Percentiles rank a stretch among this genome's conserved stretches.
Evolutionary conservation across 148 eudicot genomes (phyloP).

Genomic region (Chenopodium formosanum): DNA sequence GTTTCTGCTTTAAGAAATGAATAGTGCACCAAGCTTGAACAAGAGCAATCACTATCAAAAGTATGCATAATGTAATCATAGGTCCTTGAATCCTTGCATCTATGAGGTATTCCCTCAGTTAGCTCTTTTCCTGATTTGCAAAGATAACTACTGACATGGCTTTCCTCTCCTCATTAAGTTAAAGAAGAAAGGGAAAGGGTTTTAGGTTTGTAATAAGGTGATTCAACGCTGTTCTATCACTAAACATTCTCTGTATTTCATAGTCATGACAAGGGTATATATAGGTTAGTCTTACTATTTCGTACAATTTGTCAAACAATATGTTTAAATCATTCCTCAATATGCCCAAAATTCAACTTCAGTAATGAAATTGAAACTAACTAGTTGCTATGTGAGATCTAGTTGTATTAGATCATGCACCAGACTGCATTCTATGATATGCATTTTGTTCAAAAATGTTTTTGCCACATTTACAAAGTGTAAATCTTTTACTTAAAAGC

Average conservation of each 20-base stretch:
- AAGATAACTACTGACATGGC: not conserved
- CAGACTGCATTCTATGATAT: not conserved
- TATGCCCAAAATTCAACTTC: not conserved
- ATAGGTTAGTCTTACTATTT: not conserved
- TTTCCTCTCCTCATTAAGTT: not conserved
- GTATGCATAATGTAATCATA: no score
- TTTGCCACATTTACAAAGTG: not conserved
- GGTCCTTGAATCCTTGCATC: no score
- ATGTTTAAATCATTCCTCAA: not conserved
- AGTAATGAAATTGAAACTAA: not conserved
- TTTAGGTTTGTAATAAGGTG: not conserved
- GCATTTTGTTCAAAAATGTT: not conserved
- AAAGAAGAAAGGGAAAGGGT: not conserved
- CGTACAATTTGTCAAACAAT: not conserved
- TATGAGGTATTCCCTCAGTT: no score
- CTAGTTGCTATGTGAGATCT: not conserved
- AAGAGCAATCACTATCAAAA: no score
- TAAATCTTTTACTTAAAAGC: not conserved
- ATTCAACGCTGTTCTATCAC: not conserved
- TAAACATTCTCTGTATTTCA: not conserved
- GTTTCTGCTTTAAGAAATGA: no score
- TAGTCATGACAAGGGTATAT: not conserved
- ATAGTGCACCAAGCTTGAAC: no score
- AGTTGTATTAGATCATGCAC: not conserved
- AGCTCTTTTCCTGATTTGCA: not conserved